Evolutionary conservation across 345 rosid species (phyloP).

Genomic region (Brassica cretica): DNA sequence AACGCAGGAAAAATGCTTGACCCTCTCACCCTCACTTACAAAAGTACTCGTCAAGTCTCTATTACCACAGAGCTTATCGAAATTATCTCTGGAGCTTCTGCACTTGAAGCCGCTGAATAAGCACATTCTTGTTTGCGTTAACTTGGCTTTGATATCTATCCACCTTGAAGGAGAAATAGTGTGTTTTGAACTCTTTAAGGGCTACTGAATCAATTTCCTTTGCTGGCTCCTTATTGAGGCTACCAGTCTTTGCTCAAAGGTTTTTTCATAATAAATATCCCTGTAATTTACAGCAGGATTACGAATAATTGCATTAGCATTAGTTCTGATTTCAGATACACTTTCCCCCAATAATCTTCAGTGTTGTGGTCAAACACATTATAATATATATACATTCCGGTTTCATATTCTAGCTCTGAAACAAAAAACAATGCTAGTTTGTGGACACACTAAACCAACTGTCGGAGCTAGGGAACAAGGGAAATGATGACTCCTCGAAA

Average conservation of each 20-base stretch:
- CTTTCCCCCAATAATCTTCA: neutral
- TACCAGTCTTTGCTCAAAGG: conserved; percentile 14
- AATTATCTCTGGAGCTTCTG: conserved; percentile 55
- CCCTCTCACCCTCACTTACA: conserved; percentile 80
- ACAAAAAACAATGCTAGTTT: neutral
- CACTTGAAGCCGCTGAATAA: conserved; percentile 49
- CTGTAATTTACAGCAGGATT: conserved; percentile 32
- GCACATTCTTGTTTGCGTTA: neutral
- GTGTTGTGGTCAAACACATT: neutral
- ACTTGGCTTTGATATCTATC: neutral
- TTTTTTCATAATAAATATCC: conserved; percentile 27
- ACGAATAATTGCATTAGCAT: conserved; percentile 5
- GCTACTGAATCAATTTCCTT: conserved; percentile 13
- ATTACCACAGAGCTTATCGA: conserved; percentile 76
- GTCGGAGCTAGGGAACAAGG: too few relatives aligned
- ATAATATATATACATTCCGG: neutral
- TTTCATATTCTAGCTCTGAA: neutral
- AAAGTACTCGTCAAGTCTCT: conserved; percentile 98
- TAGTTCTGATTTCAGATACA: neutral
- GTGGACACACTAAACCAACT: too few relatives aligned
- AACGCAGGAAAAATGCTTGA: conserved; percentile 98
- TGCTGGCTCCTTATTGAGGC: conserved; percentile 25
- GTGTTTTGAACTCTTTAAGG: neutral
- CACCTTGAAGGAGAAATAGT: conserved; percentile 25
- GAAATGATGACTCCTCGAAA: too few relatives aligned